A percentile compares a stretch with the other conserved stretches of the same genome.
Evolutionary conservation across 352 stramenopile genomes (phyloP).

Genomic region (Globisporangium nunn): DNA sequence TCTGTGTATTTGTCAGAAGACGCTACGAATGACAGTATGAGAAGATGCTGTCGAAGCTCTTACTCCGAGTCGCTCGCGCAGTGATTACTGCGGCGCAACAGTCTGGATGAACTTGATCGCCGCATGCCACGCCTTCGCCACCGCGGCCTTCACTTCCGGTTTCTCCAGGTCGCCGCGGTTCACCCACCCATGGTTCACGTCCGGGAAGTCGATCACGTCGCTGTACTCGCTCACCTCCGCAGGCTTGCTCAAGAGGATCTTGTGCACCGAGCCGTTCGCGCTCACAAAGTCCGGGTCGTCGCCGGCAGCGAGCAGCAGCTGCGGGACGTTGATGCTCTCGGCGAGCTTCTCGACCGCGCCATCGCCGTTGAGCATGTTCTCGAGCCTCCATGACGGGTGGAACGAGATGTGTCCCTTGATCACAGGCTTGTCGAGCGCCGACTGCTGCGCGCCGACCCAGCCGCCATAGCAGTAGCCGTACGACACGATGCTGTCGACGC

Average conservation of each 20-base stretch:
- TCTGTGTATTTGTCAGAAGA: too few species aligned
- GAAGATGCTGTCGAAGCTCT: too few species aligned
- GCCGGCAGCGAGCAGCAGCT: slow-evolving; percentile 33
- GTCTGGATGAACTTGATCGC: slow-evolving; percentile 29
- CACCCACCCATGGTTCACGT: slow-evolving; percentile 49
- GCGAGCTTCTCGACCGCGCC: slow-evolving; percentile 32
- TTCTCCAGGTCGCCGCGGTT: slow-evolving; percentile 48
- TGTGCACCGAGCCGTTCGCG: slow-evolving; percentile 28
- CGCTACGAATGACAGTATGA: too few species aligned
- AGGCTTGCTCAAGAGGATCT: slow-evolving; percentile 20
- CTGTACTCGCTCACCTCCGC: slow-evolving; percentile 8
- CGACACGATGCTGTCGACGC: slow-evolving; percentile 8
- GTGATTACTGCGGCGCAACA: slow-evolving; percentile 15
- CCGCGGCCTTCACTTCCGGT: slow-evolving; percentile 18
- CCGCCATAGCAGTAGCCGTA: slow-evolving; percentile 26
- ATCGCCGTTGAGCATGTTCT: slow-evolving; percentile 24
- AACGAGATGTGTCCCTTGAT: slow-evolving; percentile 20
- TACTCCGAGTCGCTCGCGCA: too few species aligned
- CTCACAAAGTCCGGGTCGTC: slow-evolving; percentile 37
- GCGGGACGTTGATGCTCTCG: slow-evolving; percentile 25
- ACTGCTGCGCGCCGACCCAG: slow-evolving; percentile 18
- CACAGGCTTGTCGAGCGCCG: slow-evolving; percentile 13
- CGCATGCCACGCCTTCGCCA: slow-evolving; percentile 35
- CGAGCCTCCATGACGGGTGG: slow-evolving; percentile 22
- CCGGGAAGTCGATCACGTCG: slow-evolving; percentile 34